Percentiles rank a stretch among this genome's conserved stretches.
These are phyloP conservation scores for Irpex lacteus DNA, from an alignment of 1,284 basidiomycete genomes.

Conservation along the genomic window DNA sequence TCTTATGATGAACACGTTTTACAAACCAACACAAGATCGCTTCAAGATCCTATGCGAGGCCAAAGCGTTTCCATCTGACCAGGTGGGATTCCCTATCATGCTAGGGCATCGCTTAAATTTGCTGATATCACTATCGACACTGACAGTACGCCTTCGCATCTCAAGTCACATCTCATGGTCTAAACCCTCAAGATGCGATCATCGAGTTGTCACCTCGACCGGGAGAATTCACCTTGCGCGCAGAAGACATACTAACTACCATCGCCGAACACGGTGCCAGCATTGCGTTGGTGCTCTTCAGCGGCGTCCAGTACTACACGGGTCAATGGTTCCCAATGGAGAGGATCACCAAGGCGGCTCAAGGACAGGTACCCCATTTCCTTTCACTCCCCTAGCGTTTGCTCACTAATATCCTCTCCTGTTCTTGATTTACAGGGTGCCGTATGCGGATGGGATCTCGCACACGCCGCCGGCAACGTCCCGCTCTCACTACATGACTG, in stretches of 20 bases:
- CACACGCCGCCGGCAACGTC: conserved; percentile 95
- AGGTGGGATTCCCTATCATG: conserved; percentile 34
- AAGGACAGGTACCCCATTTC: conserved; percentile 57
- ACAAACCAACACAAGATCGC: conserved; percentile 79
- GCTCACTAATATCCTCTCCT: not conserved
- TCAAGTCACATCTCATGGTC: conserved; percentile 80
- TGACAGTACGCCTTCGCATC: conserved; percentile 91
- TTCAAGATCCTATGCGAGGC: conserved; percentile 97
- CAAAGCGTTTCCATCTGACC: conserved; percentile 94
- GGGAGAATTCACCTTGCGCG: conserved; percentile 86
- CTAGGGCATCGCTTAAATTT: conserved; percentile 1
- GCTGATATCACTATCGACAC: conserved; percentile 1
- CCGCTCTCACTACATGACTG: conserved; percentile 88
- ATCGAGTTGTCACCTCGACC: conserved; percentile 77
- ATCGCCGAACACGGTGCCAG: conserved; percentile 72
- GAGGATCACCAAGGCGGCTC: conserved; percentile 80
- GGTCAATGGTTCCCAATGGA: conserved; percentile 95
- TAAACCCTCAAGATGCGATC: conserved; percentile 72
- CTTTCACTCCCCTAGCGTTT: not conserved
- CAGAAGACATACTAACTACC: conserved; percentile 82
- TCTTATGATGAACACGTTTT: conserved; percentile 92
- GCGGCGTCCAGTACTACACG: conserved; percentile 95
- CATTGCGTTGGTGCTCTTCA: conserved; percentile 88
- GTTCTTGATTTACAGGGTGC: conserved; percentile 61
- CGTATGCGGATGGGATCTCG: conserved; percentile 93